Base-by-base conservation (phyloP, 495 filamentous ascomycete genomes). In the Aspergillus biplanus region DNA sequence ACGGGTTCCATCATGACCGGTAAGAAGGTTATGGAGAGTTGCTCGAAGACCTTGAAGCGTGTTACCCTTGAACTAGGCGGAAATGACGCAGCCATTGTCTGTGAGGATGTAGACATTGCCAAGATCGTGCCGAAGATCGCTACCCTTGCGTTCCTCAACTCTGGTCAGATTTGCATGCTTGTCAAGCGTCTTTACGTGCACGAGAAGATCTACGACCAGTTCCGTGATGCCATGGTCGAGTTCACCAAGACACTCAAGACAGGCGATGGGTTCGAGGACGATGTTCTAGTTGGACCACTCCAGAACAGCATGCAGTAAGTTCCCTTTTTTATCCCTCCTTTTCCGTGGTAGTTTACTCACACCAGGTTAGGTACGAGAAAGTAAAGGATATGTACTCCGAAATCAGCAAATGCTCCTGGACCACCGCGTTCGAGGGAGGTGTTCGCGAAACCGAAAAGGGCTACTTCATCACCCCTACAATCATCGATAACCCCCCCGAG, bases 101-200 rank as follows among this genome's bases (percentile, higher is more conserved):
- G 83, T 64, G 75, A 81, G 0, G 88, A 91, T 73, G 88, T 87
- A 11, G 86, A 91, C 60, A 79, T 92, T 35, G 80, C 85, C 39
- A 79, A 79, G 33, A 78, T 83, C 15, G 83, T 87, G 35, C 31
- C 80, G 11, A 21, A 66, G 52, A 58, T 71, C 12, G 69, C 62
- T 1, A 77, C 75, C 44, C 81, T 83, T 42, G 80, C 80, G 0
- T 86, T 89, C 59, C 83, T 87, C 61, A 86, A 88, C 71, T 83
- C 69, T 44, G 68, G 70, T n/a, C 75, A 78, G 57, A 74, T 87
- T n/a, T 87, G 86, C 71, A 79, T 87, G 58, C 82, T 82, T 35
- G 80, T 82, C 33, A 90, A 90, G 72, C 82, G 89, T 5, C 77
- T 91, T 62, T 90, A 90, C 69, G 82, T 91, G 21, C 89, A 90